Evolutionary conservation across 2,329 filamentous ascomycete species (phyloP).

Genomic region (Fusarium praegraminearum): DNA sequence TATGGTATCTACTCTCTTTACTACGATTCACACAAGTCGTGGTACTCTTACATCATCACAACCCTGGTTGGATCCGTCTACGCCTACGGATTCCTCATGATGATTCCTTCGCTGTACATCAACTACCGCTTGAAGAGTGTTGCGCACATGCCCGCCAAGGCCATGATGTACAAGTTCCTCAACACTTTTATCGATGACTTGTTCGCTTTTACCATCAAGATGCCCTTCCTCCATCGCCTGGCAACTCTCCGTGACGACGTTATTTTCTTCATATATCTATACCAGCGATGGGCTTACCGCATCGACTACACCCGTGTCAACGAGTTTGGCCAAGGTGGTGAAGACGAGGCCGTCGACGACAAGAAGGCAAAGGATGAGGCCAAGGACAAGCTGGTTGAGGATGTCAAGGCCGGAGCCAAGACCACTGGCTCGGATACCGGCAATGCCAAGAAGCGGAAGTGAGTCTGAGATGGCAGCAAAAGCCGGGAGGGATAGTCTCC

Average conservation of each 20-base stretch:
- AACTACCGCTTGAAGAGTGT: constrained; percentile 97
- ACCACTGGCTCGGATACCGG: constrained; percentile 64
- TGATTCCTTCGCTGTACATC: constrained; percentile 97
- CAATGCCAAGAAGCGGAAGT: constrained; percentile 59
- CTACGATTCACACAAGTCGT: constrained; percentile 96
- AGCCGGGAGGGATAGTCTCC: neutral
- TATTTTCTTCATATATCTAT: constrained; percentile 98
- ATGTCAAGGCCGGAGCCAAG: constrained; percentile 56
- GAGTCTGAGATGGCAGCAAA: constrained; percentile 11
- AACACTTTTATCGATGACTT: constrained; percentile 99
- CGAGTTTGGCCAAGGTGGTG: constrained; percentile 98
- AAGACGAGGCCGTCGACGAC: constrained; percentile 85
- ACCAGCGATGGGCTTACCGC: constrained; percentile 93
- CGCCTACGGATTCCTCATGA: constrained; percentile 98
- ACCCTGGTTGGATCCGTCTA: constrained; percentile 97
- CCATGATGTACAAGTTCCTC: constrained; percentile 98
- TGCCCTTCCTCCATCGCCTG: constrained; percentile 92
- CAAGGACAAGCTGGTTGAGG: constrained; percentile 55
- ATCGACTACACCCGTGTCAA: constrained; percentile 93
- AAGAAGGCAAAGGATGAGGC: constrained; percentile 59
- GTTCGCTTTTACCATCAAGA: constrained; percentile 99
- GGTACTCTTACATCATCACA: constrained; percentile 96
- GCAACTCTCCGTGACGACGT: constrained; percentile 94
- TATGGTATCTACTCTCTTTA: constrained; percentile 92
- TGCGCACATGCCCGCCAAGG: constrained; percentile 95